phyloP scores from a whole-genome alignment of 2,329 filamentous ascomycete genomes.

The Alternaria sp. region DNA sequence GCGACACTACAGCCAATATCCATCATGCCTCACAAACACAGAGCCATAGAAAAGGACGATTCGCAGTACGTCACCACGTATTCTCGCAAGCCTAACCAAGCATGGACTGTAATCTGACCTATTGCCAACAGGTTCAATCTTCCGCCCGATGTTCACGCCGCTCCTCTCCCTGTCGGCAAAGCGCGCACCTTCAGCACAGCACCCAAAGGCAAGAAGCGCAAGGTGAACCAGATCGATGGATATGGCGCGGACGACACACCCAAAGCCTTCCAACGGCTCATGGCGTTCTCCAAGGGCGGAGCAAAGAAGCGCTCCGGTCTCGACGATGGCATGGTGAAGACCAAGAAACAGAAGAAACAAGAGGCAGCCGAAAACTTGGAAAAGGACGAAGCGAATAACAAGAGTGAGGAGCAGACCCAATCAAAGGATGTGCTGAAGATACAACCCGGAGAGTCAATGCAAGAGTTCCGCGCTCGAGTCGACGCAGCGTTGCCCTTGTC shows the following conservation, averaged over 20 bases:
- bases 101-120: conserved; percentile 34
- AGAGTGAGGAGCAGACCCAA: conserved; percentile 34
- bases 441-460: conserved; percentile 81
- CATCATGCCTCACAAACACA: conserved; percentile 88
- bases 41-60: conserved; percentile 63
- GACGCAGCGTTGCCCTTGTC: conserved; percentile 83
- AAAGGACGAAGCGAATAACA: conserved; percentile 20
- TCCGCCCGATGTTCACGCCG: conserved; percentile 67
- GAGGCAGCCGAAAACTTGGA: conserved; percentile 12
- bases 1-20: conserved; percentile 2
- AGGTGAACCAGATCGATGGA: conserved; percentile 56
- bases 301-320: conserved; percentile 66
- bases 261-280: conserved; percentile 84
- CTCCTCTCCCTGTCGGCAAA: conserved; percentile 66
- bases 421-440: conserved; percentile 59
- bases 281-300: conserved; percentile 73
- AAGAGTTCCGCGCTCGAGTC: conserved; percentile 83
- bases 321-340: conserved; percentile 69
- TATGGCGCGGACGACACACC: conserved; percentile 81
- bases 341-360: conserved; percentile 59
- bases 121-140: conserved; percentile 65
- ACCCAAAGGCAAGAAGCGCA: conserved; percentile 48
- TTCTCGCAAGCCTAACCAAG: conserved; percentile 5
- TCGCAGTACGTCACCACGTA: conserved; percentile 41
- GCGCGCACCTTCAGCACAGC: conserved; percentile 45